A percentile compares a stretch with the other conserved stretches of the same genome.
Conservation (phyloP, 257 asterid species). For the Vinca minor region DNA sequence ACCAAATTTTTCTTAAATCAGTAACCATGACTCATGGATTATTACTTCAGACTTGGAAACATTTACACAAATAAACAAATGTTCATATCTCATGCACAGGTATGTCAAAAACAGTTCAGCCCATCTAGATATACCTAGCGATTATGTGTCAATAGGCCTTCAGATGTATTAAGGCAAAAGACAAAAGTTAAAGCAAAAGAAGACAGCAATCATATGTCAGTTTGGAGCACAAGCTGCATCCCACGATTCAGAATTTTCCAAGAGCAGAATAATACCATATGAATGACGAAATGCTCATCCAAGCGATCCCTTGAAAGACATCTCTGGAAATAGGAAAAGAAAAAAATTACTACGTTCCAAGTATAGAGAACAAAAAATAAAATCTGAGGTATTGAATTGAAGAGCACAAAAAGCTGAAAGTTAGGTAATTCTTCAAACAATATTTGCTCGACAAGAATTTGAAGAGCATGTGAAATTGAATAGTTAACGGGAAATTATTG, state of each 20-base stretch:
- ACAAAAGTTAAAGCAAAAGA: background rate
- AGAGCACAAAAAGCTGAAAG: background rate
- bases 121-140: background rate
- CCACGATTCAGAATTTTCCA: background rate
- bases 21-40: background rate
- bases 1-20: background rate
- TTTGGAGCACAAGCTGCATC: background rate
- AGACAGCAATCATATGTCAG: background rate
- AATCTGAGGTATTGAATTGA: background rate
- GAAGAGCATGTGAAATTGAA: background rate
- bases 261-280: constrained; percentile 51
- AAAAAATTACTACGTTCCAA: background rate
- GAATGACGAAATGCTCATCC: constrained; percentile 89
- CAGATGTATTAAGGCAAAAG: background rate
- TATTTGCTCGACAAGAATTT: background rate
- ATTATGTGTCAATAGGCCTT: background rate
- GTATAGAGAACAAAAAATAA: background rate
- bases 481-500: background rate
- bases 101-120: background rate
- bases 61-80: background rate
- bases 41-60: background rate
- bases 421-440: background rate
- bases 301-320: constrained; percentile 78
- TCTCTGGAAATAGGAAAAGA: constrained; percentile 44
- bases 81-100: background rate